Conservation (phyloP, 208 protist genomes). For the Trypanosoma cruzi region DNA sequence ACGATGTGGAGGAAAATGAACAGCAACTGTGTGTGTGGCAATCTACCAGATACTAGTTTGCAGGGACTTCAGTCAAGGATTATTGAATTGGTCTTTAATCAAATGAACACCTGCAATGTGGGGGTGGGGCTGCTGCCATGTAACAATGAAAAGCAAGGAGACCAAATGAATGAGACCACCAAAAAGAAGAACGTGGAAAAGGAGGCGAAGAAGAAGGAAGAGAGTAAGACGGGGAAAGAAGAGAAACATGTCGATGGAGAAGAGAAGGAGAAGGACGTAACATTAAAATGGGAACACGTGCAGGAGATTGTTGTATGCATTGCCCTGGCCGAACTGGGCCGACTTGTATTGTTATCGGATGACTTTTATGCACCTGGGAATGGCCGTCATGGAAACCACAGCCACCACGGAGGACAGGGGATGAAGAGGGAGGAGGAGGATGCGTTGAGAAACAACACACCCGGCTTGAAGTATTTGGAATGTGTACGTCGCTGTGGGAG, state of each 20-base stretch:
- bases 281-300: slow-evolving; percentile 1
- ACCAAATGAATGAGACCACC: background rate
- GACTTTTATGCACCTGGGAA: background rate
- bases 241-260: background rate
- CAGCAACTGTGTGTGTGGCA: background rate
- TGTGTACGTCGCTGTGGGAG: background rate
- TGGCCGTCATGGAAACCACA: background rate
- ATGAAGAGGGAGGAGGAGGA: background rate
- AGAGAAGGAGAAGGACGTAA: background rate
- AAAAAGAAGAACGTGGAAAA: background rate
- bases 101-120: background rate
- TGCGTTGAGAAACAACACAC: background rate
- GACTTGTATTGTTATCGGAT: slow-evolving; percentile 2
- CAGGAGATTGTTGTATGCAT: slow-evolving; percentile 24
- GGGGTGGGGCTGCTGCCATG: background rate
- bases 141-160: background rate
- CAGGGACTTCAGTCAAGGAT: background rate
- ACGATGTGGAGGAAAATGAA: background rate
- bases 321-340: slow-evolving; percentile 12
- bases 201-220: background rate
- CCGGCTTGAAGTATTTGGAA: background rate
- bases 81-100: slow-evolving; percentile 3
- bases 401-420: background rate
- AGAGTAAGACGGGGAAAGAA: background rate
- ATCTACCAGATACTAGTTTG: background rate